Evolutionary conservation across 2,329 filamentous ascomycete genomes (phyloP), one percentile per base, ranked within the genome.

Genomic region (Metarhizium album): DNA sequence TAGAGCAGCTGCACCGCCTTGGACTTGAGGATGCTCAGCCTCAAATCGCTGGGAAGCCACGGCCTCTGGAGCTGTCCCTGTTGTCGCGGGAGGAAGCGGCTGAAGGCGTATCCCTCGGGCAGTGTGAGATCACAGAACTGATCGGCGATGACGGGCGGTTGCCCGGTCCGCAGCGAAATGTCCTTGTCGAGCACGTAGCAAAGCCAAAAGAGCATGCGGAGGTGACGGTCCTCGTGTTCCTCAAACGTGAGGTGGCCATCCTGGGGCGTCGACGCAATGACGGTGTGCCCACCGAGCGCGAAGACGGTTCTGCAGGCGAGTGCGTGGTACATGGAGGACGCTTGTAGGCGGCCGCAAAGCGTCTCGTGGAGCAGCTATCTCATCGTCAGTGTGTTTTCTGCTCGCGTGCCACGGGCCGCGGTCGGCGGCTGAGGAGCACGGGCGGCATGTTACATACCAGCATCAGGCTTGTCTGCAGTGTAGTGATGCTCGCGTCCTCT

Each of bases 61-160:
- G 27, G 27, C 7, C 11, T 11, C 27, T 2, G 27, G 1, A 29
- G 7, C 20, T 14, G 35, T 1, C 48, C 42, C 8, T 52, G 55
- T 3, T 2, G 51, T 8, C 16, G 55, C 38, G 2, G 52, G 13
- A 49, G 53, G 43, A 59, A 61, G 18, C 59, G 58, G 24, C 54
- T 58, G 13, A 58, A 52, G 2, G 59, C 48, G 22, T 67, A 64
- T 2, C 62, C 55, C 0, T 66, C 62, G 0, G 76, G 75, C 2
- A 79, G 61, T 0, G 72, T 71, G 14, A 79, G 62, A 55, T 79
- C 75, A 54, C 76, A 79, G 49, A 76, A 71, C 16, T 75, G 71
- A 48, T 78, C 74, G 3, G 64, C 60, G 20, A 79, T 71, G 1
- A 67, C 27, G 1, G 27, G 27, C 27, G 27, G 27, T 11, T 29